Evolutionary conservation across 352 stramenopile genomes (phyloP), one percentile per base, ranked within the genome.

Genomic region (Thalassiosira hispida): DNA sequence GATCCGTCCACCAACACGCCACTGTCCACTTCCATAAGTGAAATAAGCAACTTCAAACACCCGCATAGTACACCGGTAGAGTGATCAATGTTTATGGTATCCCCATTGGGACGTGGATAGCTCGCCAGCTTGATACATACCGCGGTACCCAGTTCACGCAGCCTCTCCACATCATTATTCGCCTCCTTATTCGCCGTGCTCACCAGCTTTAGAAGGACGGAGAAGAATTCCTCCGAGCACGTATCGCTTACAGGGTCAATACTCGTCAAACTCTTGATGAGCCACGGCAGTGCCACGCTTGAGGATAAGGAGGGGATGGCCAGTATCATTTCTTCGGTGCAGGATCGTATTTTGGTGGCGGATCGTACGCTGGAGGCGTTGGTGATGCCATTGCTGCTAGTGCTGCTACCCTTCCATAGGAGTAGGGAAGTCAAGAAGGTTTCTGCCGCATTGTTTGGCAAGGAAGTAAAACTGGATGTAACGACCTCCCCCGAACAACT

Each of bases 371-470:
- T 42, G 11, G 33, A 42, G 33, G 5, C 11, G 33, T 11, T 42
- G 11, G 33, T 20, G 42, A 18, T 51, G 16, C 16, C 42, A 51
- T 5, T 51, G 42, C 42, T 3, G 6, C 7, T 31, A 7, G 22
- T 33, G 22, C 22, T 20, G 9, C 5, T n/a, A 31, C 80, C 82
- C 64, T 94, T 85, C 83, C 87, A 91, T 5, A 93, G 66, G 2
- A 95, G 73, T n/a, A 94, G 53, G 0, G 75, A 88, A 4, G 87
- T 92, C 1, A 95, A 46, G 65, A 95, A 93, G 20, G 81, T 85
- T 75, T 95, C 86, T n/a, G 87, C 84, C 14, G 84, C 80, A 40
- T 77, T 77, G 31, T 76, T 59, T 33, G 87, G 80, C 1, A 95
- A 77, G 3, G 75, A 47, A 2, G 79, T 70, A 38, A 95, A 94